Evolutionary conservation across 2,329 filamentous ascomycete genomes (phyloP).

Genomic region (Colletotrichum noveboracense): DNA sequence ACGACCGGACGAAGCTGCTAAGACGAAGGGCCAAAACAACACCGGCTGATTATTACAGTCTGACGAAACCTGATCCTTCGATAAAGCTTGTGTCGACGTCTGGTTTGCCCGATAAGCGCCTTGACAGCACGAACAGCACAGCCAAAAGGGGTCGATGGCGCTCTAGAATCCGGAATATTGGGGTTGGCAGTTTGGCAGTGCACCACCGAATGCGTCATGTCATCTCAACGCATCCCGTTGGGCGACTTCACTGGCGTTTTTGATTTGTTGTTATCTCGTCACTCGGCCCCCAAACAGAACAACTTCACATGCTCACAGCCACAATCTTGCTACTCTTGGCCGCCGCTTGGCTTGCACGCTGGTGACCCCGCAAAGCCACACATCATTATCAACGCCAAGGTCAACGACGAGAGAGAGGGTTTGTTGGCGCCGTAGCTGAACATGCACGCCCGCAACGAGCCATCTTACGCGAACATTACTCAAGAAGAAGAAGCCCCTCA

Average conservation of each 20-base stretch:
- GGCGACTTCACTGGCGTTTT: not conserved
- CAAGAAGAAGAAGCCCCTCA: not conserved
- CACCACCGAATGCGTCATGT: not conserved
- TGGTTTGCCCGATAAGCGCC: not conserved
- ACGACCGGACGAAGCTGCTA: slow-evolving; percentile 1
- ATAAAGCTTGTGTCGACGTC: not conserved
- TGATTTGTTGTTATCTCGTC: not conserved
- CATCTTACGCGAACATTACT: not conserved
- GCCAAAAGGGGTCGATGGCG: not conserved
- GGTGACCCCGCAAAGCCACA: slow-evolving; percentile 14
- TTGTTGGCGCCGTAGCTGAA: not conserved
- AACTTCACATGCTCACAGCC: slow-evolving; percentile 18
- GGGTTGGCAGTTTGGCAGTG: not conserved
- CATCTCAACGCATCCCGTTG: not conserved
- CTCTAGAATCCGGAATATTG: not conserved
- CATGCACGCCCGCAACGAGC: not conserved
- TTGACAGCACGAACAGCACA: not conserved
- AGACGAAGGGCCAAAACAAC: not conserved
- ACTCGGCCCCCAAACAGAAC: not conserved
- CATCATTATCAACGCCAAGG: slow-evolving; percentile 15
- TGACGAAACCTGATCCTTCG: not conserved
- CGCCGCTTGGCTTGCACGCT: not conserved
- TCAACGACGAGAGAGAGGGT: not conserved
- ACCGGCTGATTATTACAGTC: not conserved
- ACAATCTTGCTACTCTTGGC: not conserved